Evolutionary conservation across 2,329 filamentous ascomycete species (phyloP).

Genomic region (Diplocarpon mali): DNA sequence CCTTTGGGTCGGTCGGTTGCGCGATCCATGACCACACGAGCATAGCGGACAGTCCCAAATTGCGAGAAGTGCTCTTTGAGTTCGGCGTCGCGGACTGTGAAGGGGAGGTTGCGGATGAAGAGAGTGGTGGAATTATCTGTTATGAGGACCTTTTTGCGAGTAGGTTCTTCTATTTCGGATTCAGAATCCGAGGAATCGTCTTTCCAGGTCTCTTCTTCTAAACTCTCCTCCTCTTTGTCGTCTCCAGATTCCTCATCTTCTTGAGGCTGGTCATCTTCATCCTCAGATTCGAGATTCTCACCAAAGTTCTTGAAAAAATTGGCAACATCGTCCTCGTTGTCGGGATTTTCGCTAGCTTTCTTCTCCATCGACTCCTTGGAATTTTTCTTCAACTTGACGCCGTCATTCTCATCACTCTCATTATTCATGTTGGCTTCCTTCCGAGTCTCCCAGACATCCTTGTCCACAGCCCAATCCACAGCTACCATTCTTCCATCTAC

Average conservation of each 20-base stretch:
- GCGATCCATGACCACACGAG: constrained; percentile 79
- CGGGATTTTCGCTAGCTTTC: constrained; percentile 18
- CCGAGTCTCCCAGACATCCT: constrained; percentile 68
- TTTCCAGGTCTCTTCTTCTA: constrained; percentile 27
- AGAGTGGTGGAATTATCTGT: constrained; percentile 65
- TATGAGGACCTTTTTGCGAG: constrained; percentile 26
- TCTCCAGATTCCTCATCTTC: constrained; percentile 25
- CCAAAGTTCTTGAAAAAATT: constrained; percentile 28
- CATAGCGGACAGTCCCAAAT: constrained; percentile 85
- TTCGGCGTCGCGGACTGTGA: constrained; percentile 70
- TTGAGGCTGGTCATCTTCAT: constrained; percentile 28
- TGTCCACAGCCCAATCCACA: constrained; percentile 95
- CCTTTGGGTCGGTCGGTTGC: constrained; percentile 79
- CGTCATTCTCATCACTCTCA: constrained; percentile 29
- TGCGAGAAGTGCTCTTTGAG: constrained; percentile 77
- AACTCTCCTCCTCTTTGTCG: constrained; percentile 23
- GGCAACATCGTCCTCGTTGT: constrained; percentile 29
- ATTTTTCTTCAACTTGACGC: constrained; percentile 21
- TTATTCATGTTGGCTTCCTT: constrained; percentile 34
- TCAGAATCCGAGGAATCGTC: constrained; percentile 36
- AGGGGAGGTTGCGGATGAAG: constrained; percentile 91
- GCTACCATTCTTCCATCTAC: constrained; percentile 81
- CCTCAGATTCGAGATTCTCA: constrained; percentile 29
- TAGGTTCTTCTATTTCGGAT: constrained; percentile 28
- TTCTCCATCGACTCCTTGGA: not conserved